Percentiles rank a stretch among this genome's conserved stretches.
Evolutionary conservation across 2,329 filamentous ascomycete species (phyloP).

Genomic region (Aspergillus persii): DNA sequence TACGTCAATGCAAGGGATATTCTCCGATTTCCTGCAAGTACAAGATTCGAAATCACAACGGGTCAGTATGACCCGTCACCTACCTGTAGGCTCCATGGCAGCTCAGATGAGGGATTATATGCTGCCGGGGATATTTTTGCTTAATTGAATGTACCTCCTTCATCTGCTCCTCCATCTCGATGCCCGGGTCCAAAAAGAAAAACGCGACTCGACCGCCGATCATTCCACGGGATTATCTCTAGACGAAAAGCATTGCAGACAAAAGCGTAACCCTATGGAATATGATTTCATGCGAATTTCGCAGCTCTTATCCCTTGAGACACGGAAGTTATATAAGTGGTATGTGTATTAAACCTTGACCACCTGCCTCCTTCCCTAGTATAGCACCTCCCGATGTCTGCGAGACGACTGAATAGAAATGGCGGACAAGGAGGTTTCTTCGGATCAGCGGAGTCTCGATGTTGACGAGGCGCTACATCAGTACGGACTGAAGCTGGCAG

Average conservation of each 20-base stretch:
- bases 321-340: neutral
- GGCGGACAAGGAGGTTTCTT: neutral
- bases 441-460: neutral
- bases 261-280: neutral
- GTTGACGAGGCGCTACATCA: neutral
- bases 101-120: too few relatives aligned
- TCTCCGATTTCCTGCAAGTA: too few relatives aligned
- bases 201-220: too few relatives aligned
- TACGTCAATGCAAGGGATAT: neutral
- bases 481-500: neutral
- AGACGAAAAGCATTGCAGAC: neutral
- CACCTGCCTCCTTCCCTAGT: neutral
- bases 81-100: too few relatives aligned
- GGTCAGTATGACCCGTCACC: too few relatives aligned
- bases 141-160: too few relatives aligned
- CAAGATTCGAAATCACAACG: too few relatives aligned
- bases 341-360: neutral
- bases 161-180: too few relatives aligned
- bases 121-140: too few relatives aligned
- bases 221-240: neutral
- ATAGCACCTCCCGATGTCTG: neutral
- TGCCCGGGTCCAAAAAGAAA: too few relatives aligned
- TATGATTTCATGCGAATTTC: neutral
- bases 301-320: neutral
- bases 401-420: neutral